Conservation (phyloP, 2,329 filamentous ascomycete genomes). For the Tolypocladium album region DNA sequence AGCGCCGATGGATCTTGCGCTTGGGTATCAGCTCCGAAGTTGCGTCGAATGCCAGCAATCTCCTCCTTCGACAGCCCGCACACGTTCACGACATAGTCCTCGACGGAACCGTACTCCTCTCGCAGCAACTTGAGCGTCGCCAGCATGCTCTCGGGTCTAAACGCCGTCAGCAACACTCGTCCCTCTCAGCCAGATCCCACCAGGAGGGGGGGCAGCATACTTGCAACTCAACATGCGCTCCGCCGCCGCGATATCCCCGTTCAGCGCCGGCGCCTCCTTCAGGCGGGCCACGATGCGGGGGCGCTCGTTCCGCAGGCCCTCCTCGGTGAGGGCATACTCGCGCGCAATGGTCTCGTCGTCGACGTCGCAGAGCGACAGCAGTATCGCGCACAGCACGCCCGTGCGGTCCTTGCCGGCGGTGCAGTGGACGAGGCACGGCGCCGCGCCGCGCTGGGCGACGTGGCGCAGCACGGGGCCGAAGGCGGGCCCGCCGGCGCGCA, state of each 20-base stretch:
- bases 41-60: slow-evolving; percentile 39
- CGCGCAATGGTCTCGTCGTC: slow-evolving; percentile 45
- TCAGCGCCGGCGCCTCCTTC: slow-evolving; percentile 37
- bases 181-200: background rate
- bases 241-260: slow-evolving; percentile 31
- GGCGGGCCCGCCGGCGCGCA: slow-evolving; percentile 36
- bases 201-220: slow-evolving; percentile 15
- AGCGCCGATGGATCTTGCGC: background rate
- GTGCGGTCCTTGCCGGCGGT: slow-evolving; percentile 72
- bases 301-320: slow-evolving; percentile 44
- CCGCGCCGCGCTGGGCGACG: slow-evolving; percentile 20
- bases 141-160: slow-evolving; percentile 36
- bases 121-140: slow-evolving; percentile 43
- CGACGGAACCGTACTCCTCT: slow-evolving; percentile 49
- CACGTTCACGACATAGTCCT: slow-evolving; percentile 48
- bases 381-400: slow-evolving; percentile 55
- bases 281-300: slow-evolving; percentile 39
- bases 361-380: slow-evolving; percentile 55
- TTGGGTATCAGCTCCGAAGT: slow-evolving; percentile 20
- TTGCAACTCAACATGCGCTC: slow-evolving; percentile 32
- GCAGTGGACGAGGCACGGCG: slow-evolving; percentile 58
- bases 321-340: slow-evolving; percentile 59
- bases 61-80: slow-evolving; percentile 47
- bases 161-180: background rate
- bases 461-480: slow-evolving; percentile 47